Percentiles rank a stretch among this genome's conserved stretches.
phyloP scores from a whole-genome alignment of 2,329 filamentous ascomycete species.

The Aspergillus fischeri region DNA sequence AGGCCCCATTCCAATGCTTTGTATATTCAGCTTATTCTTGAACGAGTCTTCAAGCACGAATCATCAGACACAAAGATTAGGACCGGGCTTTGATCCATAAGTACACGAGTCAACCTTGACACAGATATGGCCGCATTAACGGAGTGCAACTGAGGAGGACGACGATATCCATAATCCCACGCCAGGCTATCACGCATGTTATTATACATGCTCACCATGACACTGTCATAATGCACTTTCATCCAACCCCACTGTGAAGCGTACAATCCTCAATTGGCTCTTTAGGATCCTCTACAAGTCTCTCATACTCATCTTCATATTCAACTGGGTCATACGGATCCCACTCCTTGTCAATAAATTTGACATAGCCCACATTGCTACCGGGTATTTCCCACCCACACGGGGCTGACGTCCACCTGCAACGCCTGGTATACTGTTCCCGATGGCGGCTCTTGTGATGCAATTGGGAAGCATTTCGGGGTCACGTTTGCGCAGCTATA shows the following conservation, averaged over 20 bases:
- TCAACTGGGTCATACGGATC: neutral
- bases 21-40: too few relatives aligned
- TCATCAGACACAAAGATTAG: too few relatives aligned
- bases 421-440: too few relatives aligned
- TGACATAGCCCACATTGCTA: neutral
- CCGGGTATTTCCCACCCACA: neutral
- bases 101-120: neutral
- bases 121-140: neutral
- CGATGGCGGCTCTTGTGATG: too few relatives aligned
- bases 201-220: slow-evolving; percentile 1
- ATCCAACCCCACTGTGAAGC: slow-evolving; percentile 14
- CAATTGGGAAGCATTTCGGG: too few relatives aligned
- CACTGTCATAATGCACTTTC: slow-evolving; percentile 7
- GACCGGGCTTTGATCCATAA: neutral
- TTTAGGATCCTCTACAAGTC: neutral
- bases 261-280: slow-evolving; percentile 13
- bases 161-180: slow-evolving; percentile 10
- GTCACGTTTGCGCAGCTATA: too few relatives aligned
- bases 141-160: neutral
- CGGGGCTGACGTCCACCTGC: too few relatives aligned
- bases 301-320: neutral
- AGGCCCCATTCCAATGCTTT: too few relatives aligned
- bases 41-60: too few relatives aligned
- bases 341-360: neutral
- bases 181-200: slow-evolving; percentile 3